These are phyloP conservation scores for Calamus simplicifolius DNA, from an alignment of 176 grass and related monocot species.

Conservation along the genomic window DNA sequence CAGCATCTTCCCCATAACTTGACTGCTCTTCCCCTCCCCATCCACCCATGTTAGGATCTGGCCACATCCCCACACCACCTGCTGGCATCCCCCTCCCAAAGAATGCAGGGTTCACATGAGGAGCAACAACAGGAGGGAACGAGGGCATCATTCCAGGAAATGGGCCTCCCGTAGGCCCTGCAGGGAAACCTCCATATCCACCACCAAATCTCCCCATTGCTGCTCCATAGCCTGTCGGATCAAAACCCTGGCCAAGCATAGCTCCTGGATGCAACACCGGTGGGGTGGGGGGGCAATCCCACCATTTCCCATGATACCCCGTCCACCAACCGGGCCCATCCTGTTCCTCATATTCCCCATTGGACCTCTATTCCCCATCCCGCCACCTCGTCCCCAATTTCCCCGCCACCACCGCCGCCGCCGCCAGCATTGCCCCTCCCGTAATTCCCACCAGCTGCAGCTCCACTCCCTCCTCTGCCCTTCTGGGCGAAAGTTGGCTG, in stretches of 20 bases:
- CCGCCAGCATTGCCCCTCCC: constrained; percentile 52
- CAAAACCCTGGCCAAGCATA: constrained; percentile 75
- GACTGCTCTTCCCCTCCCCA: constrained; percentile 78
- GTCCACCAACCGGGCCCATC: constrained; percentile 43
- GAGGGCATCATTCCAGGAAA: constrained; percentile 79
- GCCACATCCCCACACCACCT: constrained; percentile 63
- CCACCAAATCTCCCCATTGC: constrained; percentile 78
- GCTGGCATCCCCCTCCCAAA: constrained; percentile 60
- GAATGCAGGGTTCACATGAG: constrained; percentile 91
- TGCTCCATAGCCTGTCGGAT: constrained; percentile 59
- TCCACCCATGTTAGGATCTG: constrained; percentile 59
- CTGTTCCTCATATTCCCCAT: constrained; percentile 51
- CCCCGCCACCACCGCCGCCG: constrained; percentile 30
- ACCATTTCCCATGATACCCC: constrained; percentile 65
- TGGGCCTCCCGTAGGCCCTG: constrained; percentile 42
- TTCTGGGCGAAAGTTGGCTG: constrained; percentile 29
- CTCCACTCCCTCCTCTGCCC: constrained; percentile 20
- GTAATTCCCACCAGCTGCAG: neutral
- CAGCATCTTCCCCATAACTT: constrained; percentile 79
- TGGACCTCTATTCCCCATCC: constrained; percentile 47
- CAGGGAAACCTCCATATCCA: constrained; percentile 68
- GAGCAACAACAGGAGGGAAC: constrained; percentile 66
- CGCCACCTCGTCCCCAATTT: constrained; percentile 29
- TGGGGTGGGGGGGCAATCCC: constrained; percentile 58
- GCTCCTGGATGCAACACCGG: constrained; percentile 59